Percentiles rank a stretch among this genome's conserved stretches.
phyloP scores from a whole-genome alignment of 164 flowering plant species.

The Dillenia turbinata region DNA sequence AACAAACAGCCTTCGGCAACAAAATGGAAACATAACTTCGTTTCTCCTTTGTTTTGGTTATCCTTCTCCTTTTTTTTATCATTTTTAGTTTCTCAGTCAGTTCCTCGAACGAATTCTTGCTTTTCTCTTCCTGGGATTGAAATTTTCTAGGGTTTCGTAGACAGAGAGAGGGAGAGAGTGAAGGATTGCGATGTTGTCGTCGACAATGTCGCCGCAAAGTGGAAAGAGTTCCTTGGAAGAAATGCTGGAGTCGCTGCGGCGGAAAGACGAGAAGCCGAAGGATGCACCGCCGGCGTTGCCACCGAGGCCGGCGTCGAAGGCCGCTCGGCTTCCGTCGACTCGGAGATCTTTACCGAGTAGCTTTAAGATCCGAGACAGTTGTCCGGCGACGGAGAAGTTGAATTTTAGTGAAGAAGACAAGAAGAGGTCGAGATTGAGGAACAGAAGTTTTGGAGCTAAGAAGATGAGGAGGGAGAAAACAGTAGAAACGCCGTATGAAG shows the following conservation, averaged over 20 bases:
- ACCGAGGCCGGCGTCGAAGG: conserved; percentile 64
- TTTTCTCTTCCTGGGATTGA: background rate
- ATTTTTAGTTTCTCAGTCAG: too few relatives aligned
- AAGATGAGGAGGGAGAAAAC: conserved; percentile 28
- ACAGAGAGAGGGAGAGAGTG: background rate
- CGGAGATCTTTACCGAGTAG: conserved; percentile 50
- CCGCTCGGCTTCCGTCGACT: conserved; percentile 52
- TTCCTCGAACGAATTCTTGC: too few relatives aligned
- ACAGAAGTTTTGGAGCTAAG: conserved; percentile 40
- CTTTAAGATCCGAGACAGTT: conserved; percentile 30
- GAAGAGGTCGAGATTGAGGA: conserved; percentile 17
- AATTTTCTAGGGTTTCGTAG: background rate
- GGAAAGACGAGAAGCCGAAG: conserved; percentile 57
- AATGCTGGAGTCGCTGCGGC: conserved; percentile 79
- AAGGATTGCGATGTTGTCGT: conserved; percentile 35
- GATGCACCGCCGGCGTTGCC: conserved; percentile 93
- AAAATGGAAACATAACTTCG: too few relatives aligned
- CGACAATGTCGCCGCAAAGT: conserved; percentile 37
- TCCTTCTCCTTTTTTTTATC: too few relatives aligned
- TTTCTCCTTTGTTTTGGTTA: too few relatives aligned
- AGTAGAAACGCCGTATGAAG: conserved; percentile 41
- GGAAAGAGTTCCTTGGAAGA: conserved; percentile 83
- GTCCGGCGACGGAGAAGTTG: conserved; percentile 14
- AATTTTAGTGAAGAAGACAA: conserved; percentile 21
- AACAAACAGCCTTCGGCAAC: too few relatives aligned